These are phyloP conservation scores for Auriscalpium vulgare DNA, from an alignment of 768 basidiomycete species.

Conservation along the genomic window DNA sequence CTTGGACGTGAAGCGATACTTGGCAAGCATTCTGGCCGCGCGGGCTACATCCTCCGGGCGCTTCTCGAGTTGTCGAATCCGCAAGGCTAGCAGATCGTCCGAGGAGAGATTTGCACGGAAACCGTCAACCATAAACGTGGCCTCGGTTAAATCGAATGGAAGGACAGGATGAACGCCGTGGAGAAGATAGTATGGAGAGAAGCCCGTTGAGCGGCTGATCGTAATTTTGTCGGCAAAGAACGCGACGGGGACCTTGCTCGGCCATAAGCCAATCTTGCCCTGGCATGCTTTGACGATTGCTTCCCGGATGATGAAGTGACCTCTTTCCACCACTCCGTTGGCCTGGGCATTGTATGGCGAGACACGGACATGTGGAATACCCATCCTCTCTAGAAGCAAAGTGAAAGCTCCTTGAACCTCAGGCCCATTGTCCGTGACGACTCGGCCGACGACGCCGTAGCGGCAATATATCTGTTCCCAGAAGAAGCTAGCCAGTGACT, in stretches of 20 bases:
- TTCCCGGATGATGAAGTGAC: conserved; percentile 25
- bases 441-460: conserved; percentile 20
- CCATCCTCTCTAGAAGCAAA: background rate
- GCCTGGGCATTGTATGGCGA: conserved; percentile 29
- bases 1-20: conserved; percentile 15
- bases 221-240: conserved; percentile 21
- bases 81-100: conserved; percentile 17
- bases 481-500: conserved; percentile 21
- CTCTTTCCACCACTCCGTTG: conserved; percentile 30
- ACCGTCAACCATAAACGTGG: conserved; percentile 23
- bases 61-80: conserved; percentile 21
- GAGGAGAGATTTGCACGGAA: conserved; percentile 11
- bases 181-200: conserved; percentile 18
- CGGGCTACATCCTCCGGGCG: conserved; percentile 16
- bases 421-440: conserved; percentile 25
- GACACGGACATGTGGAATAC: conserved; percentile 23
- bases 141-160: conserved; percentile 25
- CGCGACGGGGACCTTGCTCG: conserved; percentile 13
- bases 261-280: conserved; percentile 17
- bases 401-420: conserved; percentile 17
- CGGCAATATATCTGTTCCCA: conserved; percentile 26
- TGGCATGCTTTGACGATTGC: conserved; percentile 22
- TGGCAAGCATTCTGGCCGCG: conserved; percentile 12
- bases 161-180: conserved; percentile 24
- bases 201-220: conserved; percentile 14